Percentiles rank a stretch among this genome's conserved stretches.
phyloP scores from a whole-genome alignment of 1,284 basidiomycete species.

The Phellopilus nigrolimitatus region DNA sequence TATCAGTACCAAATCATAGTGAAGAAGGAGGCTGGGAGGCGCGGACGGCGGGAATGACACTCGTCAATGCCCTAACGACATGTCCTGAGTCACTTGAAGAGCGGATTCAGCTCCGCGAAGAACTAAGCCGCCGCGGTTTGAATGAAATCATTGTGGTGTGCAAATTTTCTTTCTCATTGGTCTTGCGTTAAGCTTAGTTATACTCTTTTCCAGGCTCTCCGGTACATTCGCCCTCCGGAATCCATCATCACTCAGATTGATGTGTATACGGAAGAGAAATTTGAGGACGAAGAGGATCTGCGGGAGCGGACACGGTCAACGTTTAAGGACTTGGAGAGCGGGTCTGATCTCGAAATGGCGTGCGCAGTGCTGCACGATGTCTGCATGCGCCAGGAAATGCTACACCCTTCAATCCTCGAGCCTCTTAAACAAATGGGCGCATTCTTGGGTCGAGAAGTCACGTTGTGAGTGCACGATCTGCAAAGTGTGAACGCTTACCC shows the following conservation, averaged over 20 bases:
- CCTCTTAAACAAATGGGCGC: slow-evolving; percentile 47
- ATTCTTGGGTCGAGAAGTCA: slow-evolving; percentile 57
- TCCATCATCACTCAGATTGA: slow-evolving; percentile 68
- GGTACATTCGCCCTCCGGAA: slow-evolving; percentile 76
- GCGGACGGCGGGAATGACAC: slow-evolving; percentile 67
- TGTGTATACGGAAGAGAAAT: slow-evolving; percentile 82
- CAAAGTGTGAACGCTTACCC: background rate
- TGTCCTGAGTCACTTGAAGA: slow-evolving; percentile 77
- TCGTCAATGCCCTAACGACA: slow-evolving; percentile 79
- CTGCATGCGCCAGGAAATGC: slow-evolving; percentile 50
- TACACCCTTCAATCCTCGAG: slow-evolving; percentile 52
- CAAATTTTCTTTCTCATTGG: slow-evolving; percentile 21
- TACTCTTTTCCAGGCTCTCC: slow-evolving; percentile 48
- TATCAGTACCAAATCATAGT: slow-evolving; percentile 38
- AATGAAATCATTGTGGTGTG: slow-evolving; percentile 80
- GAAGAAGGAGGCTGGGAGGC: slow-evolving; percentile 80
- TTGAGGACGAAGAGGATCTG: slow-evolving; percentile 84
- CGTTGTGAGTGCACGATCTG: slow-evolving; percentile 45
- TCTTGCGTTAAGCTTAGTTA: background rate
- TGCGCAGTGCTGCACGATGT: slow-evolving; percentile 44
- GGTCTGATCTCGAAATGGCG: slow-evolving; percentile 43
- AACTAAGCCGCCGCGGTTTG: slow-evolving; percentile 74
- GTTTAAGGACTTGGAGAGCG: slow-evolving; percentile 37
- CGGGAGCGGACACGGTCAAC: slow-evolving; percentile 50
- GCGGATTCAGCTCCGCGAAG: slow-evolving; percentile 72